Base-by-base conservation (phyloP, 2,329 filamentous ascomycete species). In the Salinomyces thailandicus region DNA sequence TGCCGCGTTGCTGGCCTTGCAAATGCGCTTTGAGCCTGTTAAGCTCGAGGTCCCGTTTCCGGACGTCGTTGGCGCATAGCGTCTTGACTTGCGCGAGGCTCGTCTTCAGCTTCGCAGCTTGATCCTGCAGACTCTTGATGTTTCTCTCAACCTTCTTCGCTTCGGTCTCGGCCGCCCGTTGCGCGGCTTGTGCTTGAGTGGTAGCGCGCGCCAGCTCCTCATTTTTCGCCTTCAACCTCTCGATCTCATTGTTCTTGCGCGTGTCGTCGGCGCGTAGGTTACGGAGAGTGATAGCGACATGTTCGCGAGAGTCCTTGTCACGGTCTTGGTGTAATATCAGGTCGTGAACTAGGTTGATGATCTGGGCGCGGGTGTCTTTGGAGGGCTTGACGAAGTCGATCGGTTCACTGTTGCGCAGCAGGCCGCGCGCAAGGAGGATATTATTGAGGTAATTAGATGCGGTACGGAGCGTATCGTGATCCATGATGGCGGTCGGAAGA, bases 321-420 rank as follows among this genome's bases (percentile, higher is more conserved):
- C 85, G 83, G 82, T 98, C 91, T 67, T 87, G 77, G 48, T 87
- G 76, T 42, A 95, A 60, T 41, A 98, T 85, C 49, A 98, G 63
- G 57, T 98, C 91, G 61, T 98, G 94, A 33, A 98, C 77, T 16
- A 98, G 72, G 55, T 89, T 83, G 64, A 98, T 94, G 50, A 96
- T 79, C 47, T 78, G 76, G 14, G 82, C 81, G 78, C 91, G 89
- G 13, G 82, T 83, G 34, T 72, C 74, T 53, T 73, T 72, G 24
- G 75, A 69, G 13, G 73, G 75, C 45, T 79, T 74, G 41, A 69
- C 72, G 59, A 98, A 98, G 59, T 95, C 80, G 61, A 98, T 83
- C 28, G 66, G 68, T 51, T 81, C 75, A 47, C 81, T 72, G 65
- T 75, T 71, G 41, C 73, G 71, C 27, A 79, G 58, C 11, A 79